phyloP scores from a whole-genome alignment of 192 early-diverging fungal genomes.

The Gryganskiella cystojenkinii region DNA sequence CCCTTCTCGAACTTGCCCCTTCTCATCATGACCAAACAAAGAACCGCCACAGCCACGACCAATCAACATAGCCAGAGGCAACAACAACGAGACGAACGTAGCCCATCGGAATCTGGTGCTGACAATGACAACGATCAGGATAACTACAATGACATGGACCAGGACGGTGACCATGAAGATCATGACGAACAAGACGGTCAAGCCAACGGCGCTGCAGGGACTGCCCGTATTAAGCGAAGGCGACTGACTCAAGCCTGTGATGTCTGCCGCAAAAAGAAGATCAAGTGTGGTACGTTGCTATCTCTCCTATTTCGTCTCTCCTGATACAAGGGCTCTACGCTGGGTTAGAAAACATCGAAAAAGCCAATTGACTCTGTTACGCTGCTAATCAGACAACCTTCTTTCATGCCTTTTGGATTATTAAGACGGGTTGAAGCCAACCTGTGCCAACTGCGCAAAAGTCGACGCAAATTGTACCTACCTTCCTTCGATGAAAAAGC shows the following conservation, averaged over 20 bases:
- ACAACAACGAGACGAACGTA: neutral
- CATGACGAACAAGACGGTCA: neutral
- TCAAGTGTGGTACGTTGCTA: constrained; percentile 56
- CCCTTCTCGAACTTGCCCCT: neutral
- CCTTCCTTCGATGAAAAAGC: constrained; percentile 86
- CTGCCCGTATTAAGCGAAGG: constrained; percentile 61
- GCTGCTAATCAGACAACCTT: neutral
- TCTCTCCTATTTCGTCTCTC: neutral
- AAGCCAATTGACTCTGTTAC: neutral
- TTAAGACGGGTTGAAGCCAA: constrained; percentile 72
- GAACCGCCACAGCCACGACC: constrained; percentile 1
- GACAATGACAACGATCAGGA: constrained; percentile 28
- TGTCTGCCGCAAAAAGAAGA: constrained; percentile 80
- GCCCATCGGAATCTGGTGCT: no score
- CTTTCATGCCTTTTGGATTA: neutral
- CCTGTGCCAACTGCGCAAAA: constrained; percentile 84
- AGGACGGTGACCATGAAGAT: constrained; percentile 14
- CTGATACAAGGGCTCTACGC: constrained; percentile 5
- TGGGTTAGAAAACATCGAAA: neutral
- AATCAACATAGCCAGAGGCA: neutral
- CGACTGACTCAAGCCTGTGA: constrained; percentile 80
- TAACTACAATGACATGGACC: constrained; percentile 21
- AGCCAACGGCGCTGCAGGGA: neutral
- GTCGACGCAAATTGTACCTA: constrained; percentile 78
- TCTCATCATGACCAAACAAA: neutral